A percentile compares a stretch with the other conserved stretches of the same genome.
phyloP scores from a whole-genome alignment of 1,284 basidiomycete genomes.

The Thecaphora frezii region DNA sequence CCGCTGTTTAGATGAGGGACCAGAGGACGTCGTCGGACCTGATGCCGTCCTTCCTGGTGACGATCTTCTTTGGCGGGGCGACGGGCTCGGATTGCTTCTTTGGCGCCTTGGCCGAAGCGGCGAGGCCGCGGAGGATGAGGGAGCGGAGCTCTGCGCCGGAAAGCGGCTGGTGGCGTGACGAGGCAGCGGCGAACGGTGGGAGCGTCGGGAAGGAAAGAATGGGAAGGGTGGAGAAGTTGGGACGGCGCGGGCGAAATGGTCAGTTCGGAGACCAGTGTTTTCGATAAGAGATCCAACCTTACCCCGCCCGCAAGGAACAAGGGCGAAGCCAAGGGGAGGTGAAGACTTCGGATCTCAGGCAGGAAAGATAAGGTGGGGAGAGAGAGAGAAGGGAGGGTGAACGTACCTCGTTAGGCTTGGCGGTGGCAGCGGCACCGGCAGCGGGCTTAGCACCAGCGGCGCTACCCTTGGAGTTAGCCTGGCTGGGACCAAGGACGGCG shows the following conservation, averaged over 20 bases:
- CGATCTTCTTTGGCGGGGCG: conserved; percentile 3
- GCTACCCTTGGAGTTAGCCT: conserved; percentile 22
- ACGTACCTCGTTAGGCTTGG: conserved; percentile 6
- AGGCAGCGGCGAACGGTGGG: too few relatives aligned
- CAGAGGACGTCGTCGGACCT: conserved; percentile 32
- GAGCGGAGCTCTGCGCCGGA: conserved; percentile 30
- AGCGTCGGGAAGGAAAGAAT: conserved; percentile 5
- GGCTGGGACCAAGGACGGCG: conserved; percentile 38
- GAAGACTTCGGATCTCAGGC: too few relatives aligned
- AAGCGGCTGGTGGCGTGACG: conserved; percentile 16
- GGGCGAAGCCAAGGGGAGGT: too few relatives aligned
- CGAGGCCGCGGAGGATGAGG: conserved; percentile 41
- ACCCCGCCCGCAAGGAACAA: too few relatives aligned
- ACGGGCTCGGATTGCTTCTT: conserved; percentile 10
- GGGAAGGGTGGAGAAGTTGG: too few relatives aligned
- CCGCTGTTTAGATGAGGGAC: conserved; percentile 23
- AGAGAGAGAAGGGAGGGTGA: conserved; percentile 1
- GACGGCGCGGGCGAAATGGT: too few relatives aligned
- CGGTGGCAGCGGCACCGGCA: not conserved
- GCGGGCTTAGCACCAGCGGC: conserved; percentile 3
- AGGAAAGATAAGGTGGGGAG: too few relatives aligned
- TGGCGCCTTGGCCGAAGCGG: conserved; percentile 18
- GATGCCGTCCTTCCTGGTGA: conserved; percentile 22
- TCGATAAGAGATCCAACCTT: too few relatives aligned
- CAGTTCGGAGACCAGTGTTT: too few relatives aligned